phyloP scores from a whole-genome alignment of 495 filamentous ascomycete genomes.

The Hypomontagnella submonticulosa region DNA sequence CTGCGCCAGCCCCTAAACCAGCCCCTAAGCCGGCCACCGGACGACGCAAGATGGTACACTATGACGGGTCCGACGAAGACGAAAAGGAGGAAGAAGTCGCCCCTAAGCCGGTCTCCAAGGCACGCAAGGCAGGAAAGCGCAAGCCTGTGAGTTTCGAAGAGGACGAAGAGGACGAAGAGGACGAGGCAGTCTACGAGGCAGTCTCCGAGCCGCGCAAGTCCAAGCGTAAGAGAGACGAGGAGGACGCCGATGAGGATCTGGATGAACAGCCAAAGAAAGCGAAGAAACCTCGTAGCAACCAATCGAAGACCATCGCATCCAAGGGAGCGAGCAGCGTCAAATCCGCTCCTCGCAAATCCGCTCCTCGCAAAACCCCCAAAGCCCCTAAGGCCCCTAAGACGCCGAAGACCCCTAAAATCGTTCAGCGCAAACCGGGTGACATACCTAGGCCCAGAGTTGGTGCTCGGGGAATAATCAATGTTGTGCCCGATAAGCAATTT shows the following conservation, averaged over 20 bases:
- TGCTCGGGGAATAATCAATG: constrained; percentile 47
- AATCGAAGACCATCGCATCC: neutral
- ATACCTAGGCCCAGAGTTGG: too few species aligned
- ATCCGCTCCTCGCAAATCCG: constrained; percentile 17
- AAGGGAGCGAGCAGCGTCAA: neutral
- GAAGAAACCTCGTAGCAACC: constrained; percentile 33
- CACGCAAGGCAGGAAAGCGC: too few species aligned
- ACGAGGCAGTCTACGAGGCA: neutral
- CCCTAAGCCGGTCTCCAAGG: too few species aligned
- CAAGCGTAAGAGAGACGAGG: constrained; percentile 43
- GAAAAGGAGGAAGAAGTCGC: too few species aligned
- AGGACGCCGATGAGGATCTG: constrained; percentile 11
- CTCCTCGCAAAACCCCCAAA: too few species aligned
- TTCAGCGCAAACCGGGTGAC: too few species aligned
- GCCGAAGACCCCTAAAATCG: neutral
- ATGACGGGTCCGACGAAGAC: too few species aligned
- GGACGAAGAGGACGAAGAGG: too few species aligned
- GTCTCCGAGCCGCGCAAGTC: constrained; percentile 7
- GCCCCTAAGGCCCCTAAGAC: constrained; percentile 12
- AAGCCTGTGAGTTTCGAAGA: too few species aligned
- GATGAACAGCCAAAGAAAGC: constrained; percentile 8
- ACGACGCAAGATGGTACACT: too few species aligned
- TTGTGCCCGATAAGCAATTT: constrained; percentile 53
- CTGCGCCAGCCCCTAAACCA: too few species aligned
- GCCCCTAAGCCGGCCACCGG: too few species aligned